Base-by-base conservation (phyloP, 345 rosid species). In the Populus simonii region DNA sequence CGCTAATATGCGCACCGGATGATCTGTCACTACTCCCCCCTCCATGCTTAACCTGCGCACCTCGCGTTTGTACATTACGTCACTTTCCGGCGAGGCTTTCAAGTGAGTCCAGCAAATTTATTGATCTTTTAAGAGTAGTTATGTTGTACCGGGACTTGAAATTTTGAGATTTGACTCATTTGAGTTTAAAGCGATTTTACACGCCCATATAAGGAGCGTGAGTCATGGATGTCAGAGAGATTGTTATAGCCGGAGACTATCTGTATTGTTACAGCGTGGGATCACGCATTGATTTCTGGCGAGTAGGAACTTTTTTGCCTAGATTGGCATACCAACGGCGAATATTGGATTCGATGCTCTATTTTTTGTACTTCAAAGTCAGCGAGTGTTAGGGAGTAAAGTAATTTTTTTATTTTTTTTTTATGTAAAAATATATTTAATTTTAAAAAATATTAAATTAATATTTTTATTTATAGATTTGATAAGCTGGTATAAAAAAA, bases 1-100 rank as follows among this genome's bases (percentile, higher is more conserved):
- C 49, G 55, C 79, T 83, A 80, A 66, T 75, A 70, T 84, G 89
- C 86, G 83, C 83, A 76, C 81, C 80, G 70, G 70, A 80, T 74
- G 10, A 59, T 68, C 76, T 65, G 1, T 59, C 70, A 66, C 55
- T 35, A 6, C 53, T 18, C 9, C 39, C 55, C 55, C 22, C 38
- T 23, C 33, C 7, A 2, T 41, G 16, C 49, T 53, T 82, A 75
- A 18, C 84, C 73, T 75, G 39, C 59, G 81, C 77, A 59, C 49
- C 59, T 31, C 39, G 55, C 39, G 71, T n/a, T 57, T 72, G 45
- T 11, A 3, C 2, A 13, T n/a, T 8, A 71, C 76, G 74, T 66
- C 79, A 47, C 17, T 17, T 18, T 12, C 69, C 36, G 78, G 63
- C 29, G 53, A 25, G 31, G 15, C 55, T 41, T 70, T 13, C 63